A percentile compares a stretch with the other conserved stretches of the same genome.
phyloP scores from a whole-genome alignment of 441 rosid species.

The Omphalea diandra region DNA sequence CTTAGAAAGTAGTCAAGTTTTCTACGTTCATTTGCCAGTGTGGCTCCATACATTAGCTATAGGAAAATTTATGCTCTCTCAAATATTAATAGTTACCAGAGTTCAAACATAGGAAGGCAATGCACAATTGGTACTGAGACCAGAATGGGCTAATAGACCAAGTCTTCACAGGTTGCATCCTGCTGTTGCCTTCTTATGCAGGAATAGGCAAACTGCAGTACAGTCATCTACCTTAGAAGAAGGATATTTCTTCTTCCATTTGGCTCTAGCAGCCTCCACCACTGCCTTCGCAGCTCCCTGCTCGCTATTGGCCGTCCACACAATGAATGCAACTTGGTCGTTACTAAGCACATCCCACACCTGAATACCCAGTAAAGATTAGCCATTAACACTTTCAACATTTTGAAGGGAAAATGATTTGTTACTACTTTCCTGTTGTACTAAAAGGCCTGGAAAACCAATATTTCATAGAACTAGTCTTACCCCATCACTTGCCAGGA shows the following conservation, averaged over 20 bases:
- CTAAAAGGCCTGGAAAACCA: background rate
- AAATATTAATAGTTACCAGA: background rate
- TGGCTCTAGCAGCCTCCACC: constrained; percentile 56
- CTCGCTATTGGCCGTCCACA: constrained; percentile 41
- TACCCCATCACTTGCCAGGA: constrained; percentile 91
- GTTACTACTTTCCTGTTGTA: background rate
- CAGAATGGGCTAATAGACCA: background rate
- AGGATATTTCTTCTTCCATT: constrained; percentile 66
- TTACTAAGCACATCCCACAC: constrained; percentile 86
- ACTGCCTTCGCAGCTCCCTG: constrained; percentile 54
- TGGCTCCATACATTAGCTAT: background rate
- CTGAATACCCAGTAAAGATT: constrained; percentile 26
- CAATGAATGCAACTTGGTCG: constrained; percentile 53
- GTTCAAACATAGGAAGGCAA: background rate
- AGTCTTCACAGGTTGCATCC: background rate
- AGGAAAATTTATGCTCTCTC: background rate
- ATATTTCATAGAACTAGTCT: background rate
- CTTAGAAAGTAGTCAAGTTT: background rate
- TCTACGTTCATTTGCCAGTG: background rate
- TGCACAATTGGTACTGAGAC: background rate
- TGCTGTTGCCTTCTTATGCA: constrained; percentile 34
- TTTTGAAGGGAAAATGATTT: background rate
- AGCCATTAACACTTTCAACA: background rate
- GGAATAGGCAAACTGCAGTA: constrained; percentile 61
- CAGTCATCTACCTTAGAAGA: constrained; percentile 61